A percentile compares a stretch with the other conserved stretches of the same genome.
phyloP scores from a whole-genome alignment of 306 rosid genomes.

The Potentilla sterilis region DNA sequence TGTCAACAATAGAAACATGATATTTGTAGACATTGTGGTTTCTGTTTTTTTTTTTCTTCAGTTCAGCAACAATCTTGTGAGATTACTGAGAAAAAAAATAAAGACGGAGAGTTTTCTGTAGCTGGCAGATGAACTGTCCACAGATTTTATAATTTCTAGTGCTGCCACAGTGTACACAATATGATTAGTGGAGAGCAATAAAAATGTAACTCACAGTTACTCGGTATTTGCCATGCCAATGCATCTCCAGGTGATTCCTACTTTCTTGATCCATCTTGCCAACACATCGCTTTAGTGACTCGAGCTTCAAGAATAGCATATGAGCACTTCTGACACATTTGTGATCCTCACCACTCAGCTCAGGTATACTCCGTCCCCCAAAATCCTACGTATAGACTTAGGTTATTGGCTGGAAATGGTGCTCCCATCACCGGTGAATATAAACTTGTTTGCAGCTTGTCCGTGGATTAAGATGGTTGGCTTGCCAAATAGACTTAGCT shows the following conservation, averaged over 20 bases:
- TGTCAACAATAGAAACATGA: background rate
- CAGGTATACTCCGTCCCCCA: constrained; percentile 56
- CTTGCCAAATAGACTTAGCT: constrained; percentile 69
- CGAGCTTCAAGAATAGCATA: constrained; percentile 65
- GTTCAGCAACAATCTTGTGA: background rate
- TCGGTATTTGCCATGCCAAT: constrained; percentile 60
- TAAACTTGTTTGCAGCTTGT: constrained; percentile 62
- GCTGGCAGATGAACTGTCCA: too few relatives aligned
- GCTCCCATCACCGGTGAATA: constrained; percentile 32
- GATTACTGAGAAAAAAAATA: background rate
- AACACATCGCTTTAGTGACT: constrained; percentile 58
- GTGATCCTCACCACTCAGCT: constrained; percentile 56
- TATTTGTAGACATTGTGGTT: too few relatives aligned
- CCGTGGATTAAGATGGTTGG: constrained; percentile 66
- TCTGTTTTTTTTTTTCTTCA: background rate
- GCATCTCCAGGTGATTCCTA: constrained; percentile 50
- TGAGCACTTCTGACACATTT: constrained; percentile 60
- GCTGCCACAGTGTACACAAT: background rate
- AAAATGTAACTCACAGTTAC: constrained; percentile 35
- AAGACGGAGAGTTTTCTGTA: background rate
- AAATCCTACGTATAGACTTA: constrained; percentile 38
- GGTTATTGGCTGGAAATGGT: constrained; percentile 40
- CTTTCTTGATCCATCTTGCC: constrained; percentile 60
- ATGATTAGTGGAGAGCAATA: too few relatives aligned
- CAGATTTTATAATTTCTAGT: too few relatives aligned